Evolutionary conservation across 163 green algal species (phyloP).

Genomic region (Volvox carteri): DNA sequence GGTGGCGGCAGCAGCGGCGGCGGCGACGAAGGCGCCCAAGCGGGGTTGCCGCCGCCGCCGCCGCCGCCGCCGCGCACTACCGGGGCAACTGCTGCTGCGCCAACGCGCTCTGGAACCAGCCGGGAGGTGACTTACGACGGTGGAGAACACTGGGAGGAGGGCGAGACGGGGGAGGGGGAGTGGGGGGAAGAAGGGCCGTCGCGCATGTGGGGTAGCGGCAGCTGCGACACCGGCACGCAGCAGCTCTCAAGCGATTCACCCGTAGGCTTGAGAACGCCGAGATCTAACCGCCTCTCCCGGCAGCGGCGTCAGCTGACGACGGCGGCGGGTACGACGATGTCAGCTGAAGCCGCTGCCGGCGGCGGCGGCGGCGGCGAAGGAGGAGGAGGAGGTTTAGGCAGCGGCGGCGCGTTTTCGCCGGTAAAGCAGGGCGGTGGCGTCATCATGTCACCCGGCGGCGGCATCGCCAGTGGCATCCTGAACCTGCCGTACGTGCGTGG

Average conservation of each 20-base stretch:
- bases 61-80: too few species aligned
- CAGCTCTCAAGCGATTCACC: not conserved
- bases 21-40: not conserved
- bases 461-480: not conserved
- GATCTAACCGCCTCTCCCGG: not conserved
- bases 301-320: not conserved
- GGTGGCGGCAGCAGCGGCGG: too few species aligned
- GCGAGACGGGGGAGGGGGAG: not conserved
- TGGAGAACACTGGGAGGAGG: not conserved
- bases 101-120: too few species aligned
- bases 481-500: not conserved
- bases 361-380: not conserved
- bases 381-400: not conserved
- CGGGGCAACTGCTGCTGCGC: too few species aligned
- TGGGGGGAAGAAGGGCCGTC: too few species aligned
- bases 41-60: too few species aligned
- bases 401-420: conserved; percentile 20
- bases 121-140: not conserved
- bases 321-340: not conserved
- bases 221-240: not conserved
- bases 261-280: not conserved
- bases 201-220: not conserved
- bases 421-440: not conserved
- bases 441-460: not conserved
- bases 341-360: not conserved